Evolutionary conservation across 1,284 basidiomycete genomes (phyloP), one percentile per base, ranked within the genome.

Genomic region (Pseudozyma thailandica): DNA sequence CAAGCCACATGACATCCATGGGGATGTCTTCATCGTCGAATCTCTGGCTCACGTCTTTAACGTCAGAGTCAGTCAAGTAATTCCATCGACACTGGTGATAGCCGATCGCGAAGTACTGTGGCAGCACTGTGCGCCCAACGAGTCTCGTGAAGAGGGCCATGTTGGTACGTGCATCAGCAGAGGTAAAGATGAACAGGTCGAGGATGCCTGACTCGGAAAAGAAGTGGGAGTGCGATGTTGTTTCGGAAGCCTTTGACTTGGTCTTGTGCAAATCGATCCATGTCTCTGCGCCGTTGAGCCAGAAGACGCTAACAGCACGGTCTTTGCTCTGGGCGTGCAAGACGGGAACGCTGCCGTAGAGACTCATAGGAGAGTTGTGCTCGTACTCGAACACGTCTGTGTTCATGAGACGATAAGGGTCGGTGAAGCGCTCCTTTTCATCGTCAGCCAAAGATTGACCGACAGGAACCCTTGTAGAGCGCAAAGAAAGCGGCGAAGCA

Each of bases 71-170:
- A 81, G 90, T 92, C 72, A 96, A 87, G 81, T 99, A 99, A 84
- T 98, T 98, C 96, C 96, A 98, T 43, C 96, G 87, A 84, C 94
- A 98, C 83, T 98, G 95, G 84, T 99, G 95, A 82, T 98, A 95
- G 0, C 90, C 95, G 50, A 97, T 87, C 26, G 93, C 89, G 88
- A 93, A 98, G 46, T 92, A 88, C 4, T 93, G 90, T 0, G 96
- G 96, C 16, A 98, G 86, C 2, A 90, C 89, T 0, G 92, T 89
- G 0, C 91, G 89, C 2, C 96, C 95, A 0, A 94, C 95, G 30
- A 98, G 87, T 21, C 86, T 83, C 0, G 92, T 88, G 82, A 94
- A 98, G 80, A 95, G 93, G 47, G 87, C 87, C 83, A 97, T 94
- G 41, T 97, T 87, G 8, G 90, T 89, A 10, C 87, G 84, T 1